phyloP scores from a whole-genome alignment of 331 rosid genomes.

The Quercus tomentella region DNA sequence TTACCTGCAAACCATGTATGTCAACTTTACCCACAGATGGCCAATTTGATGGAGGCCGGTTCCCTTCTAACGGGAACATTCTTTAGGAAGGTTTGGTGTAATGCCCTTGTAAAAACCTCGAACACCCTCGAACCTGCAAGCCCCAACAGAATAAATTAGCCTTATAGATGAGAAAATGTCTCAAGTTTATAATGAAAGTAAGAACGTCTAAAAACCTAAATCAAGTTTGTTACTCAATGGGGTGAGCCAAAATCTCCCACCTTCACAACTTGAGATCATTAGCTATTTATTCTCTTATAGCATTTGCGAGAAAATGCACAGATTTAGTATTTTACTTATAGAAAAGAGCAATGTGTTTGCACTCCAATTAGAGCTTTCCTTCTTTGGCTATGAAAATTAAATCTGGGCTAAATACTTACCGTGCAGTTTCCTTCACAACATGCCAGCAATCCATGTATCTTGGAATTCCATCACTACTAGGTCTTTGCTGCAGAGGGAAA shows the following conservation, averaged over 20 bases:
- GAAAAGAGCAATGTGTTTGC: neutral
- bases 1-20: no score
- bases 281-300: neutral
- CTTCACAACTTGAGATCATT: neutral
- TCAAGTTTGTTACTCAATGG: neutral
- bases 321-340: neutral
- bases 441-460: slow-evolving; percentile 84
- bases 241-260: neutral
- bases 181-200: neutral
- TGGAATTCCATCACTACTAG: slow-evolving; percentile 57
- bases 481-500: slow-evolving; percentile 68
- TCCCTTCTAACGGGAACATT: slow-evolving; percentile 46
- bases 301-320: neutral
- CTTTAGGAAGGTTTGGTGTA: slow-evolving; percentile 70
- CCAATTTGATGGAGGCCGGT: no score
- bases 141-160: neutral
- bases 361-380: no score
- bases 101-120: slow-evolving; percentile 84
- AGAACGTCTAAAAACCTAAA: slow-evolving; percentile 1
- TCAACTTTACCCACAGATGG: no score
- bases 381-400: neutral
- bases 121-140: slow-evolving; percentile 68
- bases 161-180: no score
- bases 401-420: slow-evolving; percentile 38
- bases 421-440: slow-evolving; percentile 72